phyloP scores from a whole-genome alignment of 139 green algal species.

The Pleodorina starrii region DNA sequence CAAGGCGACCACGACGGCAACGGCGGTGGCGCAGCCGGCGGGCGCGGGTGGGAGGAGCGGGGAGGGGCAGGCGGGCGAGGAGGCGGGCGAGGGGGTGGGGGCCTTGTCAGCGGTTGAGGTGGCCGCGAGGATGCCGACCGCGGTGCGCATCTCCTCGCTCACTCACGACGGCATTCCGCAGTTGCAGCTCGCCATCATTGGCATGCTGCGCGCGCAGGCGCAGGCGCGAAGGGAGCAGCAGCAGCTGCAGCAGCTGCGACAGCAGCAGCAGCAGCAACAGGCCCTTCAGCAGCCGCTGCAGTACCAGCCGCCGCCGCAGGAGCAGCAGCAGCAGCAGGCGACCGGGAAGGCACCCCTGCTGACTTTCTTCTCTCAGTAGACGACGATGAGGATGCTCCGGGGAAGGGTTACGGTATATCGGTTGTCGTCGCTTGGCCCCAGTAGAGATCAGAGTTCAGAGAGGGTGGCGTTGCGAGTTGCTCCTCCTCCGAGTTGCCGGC shows the following conservation, averaged over 20 bases:
- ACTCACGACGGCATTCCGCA: conserved; percentile 77
- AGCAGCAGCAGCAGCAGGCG: not conserved
- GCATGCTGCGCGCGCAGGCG: conserved; percentile 62
- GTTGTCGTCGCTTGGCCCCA: no score
- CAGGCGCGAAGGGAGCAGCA: not conserved
- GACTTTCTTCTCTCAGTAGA: not conserved
- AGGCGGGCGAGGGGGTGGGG: not conserved
- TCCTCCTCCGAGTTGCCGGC: no score
- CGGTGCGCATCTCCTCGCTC: conserved; percentile 77
- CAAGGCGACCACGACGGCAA: no score
- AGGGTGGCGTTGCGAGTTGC: no score
- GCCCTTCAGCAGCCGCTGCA: not conserved
- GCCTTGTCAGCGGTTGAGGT: conserved; percentile 43
- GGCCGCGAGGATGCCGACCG: conserved; percentile 65
- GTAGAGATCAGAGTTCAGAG: no score
- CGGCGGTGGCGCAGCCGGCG: no score
- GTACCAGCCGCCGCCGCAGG: no score
- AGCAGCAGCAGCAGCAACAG: not conserved
- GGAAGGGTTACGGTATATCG: no score
- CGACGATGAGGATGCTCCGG: no score
- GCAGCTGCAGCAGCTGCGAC: not conserved
- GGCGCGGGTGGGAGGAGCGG: no score
- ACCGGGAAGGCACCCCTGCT: not conserved
- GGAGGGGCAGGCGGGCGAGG: no score
- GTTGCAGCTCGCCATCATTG: conserved; percentile 76